Conservation (phyloP, 2,329 filamentous ascomycete genomes). For the Penicillium crustosum region DNA sequence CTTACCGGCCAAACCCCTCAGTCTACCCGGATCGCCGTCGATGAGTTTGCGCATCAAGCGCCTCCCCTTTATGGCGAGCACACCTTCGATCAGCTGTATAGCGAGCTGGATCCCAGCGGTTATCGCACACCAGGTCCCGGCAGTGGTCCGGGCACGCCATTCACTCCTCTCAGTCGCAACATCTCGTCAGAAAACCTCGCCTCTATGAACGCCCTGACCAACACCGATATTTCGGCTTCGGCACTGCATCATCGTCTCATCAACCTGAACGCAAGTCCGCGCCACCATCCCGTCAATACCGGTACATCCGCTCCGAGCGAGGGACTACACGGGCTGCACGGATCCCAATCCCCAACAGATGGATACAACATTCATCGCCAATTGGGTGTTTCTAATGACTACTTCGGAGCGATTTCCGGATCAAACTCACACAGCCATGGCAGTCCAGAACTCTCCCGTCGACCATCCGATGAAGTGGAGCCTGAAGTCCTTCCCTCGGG, state of each 20-base stretch:
- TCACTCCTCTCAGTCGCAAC: slow-evolving; percentile 65
- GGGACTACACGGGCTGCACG: slow-evolving; percentile 9
- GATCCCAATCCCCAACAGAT: slow-evolving; percentile 23
- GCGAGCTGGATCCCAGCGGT: slow-evolving; percentile 77
- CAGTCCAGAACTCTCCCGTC: slow-evolving; percentile 44
- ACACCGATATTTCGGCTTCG: slow-evolving; percentile 59
- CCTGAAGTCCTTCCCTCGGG: slow-evolving; percentile 48
- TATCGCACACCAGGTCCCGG: slow-evolving; percentile 70
- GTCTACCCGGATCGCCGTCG: slow-evolving; percentile 50
- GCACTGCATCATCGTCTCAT: slow-evolving; percentile 68
- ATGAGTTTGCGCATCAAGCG: slow-evolving; percentile 64
- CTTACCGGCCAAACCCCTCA: slow-evolving; percentile 63
- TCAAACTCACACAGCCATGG: slow-evolving; percentile 36
- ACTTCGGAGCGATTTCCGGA: slow-evolving; percentile 32
- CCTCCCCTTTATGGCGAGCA: slow-evolving; percentile 94
- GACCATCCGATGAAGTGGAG: slow-evolving; percentile 50
- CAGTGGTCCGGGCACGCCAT: slow-evolving; percentile 76
- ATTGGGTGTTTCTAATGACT: slow-evolving; percentile 32
- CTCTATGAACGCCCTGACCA: slow-evolving; percentile 53
- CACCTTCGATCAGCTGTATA: slow-evolving; percentile 84
- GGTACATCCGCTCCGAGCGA: slow-evolving; percentile 24
- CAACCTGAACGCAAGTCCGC: slow-evolving; percentile 48
- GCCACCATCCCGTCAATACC: slow-evolving; percentile 12
- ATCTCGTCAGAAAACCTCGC: slow-evolving; percentile 80
- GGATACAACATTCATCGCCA: slow-evolving; percentile 25